These are phyloP conservation scores for Aspergillus uvarum DNA, from an alignment of 2,329 filamentous ascomycete genomes.

Conservation along the genomic window DNA sequence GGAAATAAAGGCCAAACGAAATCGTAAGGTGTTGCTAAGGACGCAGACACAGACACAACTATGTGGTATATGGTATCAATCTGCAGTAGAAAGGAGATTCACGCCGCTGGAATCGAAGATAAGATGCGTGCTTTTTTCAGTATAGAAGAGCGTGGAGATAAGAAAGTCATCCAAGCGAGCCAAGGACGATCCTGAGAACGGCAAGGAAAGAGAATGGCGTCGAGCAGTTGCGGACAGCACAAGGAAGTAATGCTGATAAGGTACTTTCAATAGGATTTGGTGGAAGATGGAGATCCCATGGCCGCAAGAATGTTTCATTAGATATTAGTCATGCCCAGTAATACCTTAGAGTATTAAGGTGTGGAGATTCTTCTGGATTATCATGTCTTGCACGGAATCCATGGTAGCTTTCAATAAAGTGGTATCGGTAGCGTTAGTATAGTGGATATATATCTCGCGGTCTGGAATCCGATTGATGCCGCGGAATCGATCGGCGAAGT, in stretches of 20 bases:
- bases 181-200: slow-evolving; percentile 10
- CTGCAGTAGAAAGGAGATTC: slow-evolving; percentile 29
- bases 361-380: slow-evolving; percentile 79
- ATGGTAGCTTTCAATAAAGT: slow-evolving; percentile 83
- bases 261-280: background rate
- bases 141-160: slow-evolving; percentile 6
- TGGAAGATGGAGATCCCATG: slow-evolving; percentile 17
- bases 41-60: slow-evolving; percentile 16
- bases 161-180: slow-evolving; percentile 11
- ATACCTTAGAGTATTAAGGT: slow-evolving; percentile 65
- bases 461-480: slow-evolving; percentile 66
- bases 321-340: slow-evolving; percentile 11
- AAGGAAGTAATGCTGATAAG: background rate
- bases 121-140: slow-evolving; percentile 18
- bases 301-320: slow-evolving; percentile 16
- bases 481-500: slow-evolving; percentile 78
- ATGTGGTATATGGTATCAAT: slow-evolving; percentile 36
- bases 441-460: slow-evolving; percentile 60
- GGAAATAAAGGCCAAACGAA: slow-evolving; percentile 9
- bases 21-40: slow-evolving; percentile 9
- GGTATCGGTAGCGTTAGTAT: slow-evolving; percentile 63
- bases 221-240: background rate
- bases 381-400: slow-evolving; percentile 83
- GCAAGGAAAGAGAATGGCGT: background rate
- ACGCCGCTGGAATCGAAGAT: slow-evolving; percentile 27